Evolutionary conservation across 1,284 basidiomycete species (phyloP).

Genomic region (Rhodotorula sp.): DNA sequence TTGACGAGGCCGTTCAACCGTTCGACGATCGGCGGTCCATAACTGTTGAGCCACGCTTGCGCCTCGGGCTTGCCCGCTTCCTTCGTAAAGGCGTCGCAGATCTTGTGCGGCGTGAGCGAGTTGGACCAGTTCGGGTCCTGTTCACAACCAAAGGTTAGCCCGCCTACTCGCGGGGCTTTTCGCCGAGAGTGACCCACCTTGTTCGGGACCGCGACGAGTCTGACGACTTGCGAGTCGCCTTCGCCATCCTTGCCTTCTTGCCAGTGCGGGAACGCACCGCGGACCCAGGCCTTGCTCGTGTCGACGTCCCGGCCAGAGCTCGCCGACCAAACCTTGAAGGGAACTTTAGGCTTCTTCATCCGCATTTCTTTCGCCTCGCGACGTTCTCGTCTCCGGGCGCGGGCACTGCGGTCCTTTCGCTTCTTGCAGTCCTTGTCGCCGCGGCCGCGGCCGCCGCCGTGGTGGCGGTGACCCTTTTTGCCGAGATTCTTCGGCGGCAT

Average conservation of each 20-base stretch:
- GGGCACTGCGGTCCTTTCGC: conserved; percentile 9
- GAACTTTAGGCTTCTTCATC: conserved; percentile 42
- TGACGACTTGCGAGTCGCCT: conserved; percentile 51
- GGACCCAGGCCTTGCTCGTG: conserved; percentile 51
- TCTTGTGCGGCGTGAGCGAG: conserved; percentile 53
- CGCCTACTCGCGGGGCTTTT: too few species aligned
- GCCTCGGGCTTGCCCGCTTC: conserved; percentile 50
- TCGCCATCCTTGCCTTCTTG: conserved; percentile 51
- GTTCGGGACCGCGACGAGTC: conserved; percentile 53
- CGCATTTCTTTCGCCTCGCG: conserved; percentile 21
- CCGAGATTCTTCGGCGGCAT: conserved; percentile 47
- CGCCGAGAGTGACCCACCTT: conserved; percentile 40
- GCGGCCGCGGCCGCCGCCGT: conserved; percentile 23
- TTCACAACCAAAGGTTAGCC: too few species aligned
- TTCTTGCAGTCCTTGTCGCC: conserved; percentile 21
- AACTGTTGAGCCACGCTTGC: conserved; percentile 49
- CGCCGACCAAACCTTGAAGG: conserved; percentile 51
- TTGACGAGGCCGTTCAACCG: conserved; percentile 45
- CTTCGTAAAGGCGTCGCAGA: conserved; percentile 53
- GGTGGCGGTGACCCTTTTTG: conserved; percentile 35
- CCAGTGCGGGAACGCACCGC: conserved; percentile 52
- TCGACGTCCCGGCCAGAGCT: conserved; percentile 51
- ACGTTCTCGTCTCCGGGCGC: conserved; percentile 17
- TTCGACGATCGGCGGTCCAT: conserved; percentile 47
- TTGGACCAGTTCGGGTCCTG: conserved; percentile 49